Evolutionary conservation across 2,329 filamentous ascomycete genomes (phyloP).

Genomic region (Talaromyces piceae): DNA sequence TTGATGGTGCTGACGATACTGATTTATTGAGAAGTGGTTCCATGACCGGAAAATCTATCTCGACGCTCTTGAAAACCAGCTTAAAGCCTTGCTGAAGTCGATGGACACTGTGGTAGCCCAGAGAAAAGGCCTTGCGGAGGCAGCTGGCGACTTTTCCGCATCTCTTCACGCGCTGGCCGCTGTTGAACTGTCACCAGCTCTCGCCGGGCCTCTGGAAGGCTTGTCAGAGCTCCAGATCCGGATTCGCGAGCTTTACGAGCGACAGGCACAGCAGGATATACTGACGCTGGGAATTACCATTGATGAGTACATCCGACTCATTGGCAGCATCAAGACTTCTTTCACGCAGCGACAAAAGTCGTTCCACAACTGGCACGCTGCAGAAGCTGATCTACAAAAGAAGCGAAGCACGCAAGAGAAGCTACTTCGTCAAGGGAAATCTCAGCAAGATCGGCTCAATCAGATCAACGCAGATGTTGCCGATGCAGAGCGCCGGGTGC

Average conservation of each 20-base stretch:
- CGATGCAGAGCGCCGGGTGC: conserved; percentile 89
- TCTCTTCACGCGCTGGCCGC: conserved; percentile 88
- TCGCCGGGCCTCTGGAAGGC: conserved; percentile 83
- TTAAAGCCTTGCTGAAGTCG: conserved; percentile 83
- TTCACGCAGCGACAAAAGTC: conserved; percentile 91
- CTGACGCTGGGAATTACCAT: conserved; percentile 95
- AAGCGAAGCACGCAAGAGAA: conserved; percentile 86
- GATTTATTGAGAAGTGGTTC: conserved; percentile 64
- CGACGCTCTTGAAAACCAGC: conserved; percentile 84
- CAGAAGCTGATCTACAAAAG: conserved; percentile 85
- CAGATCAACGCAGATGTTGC: conserved; percentile 87
- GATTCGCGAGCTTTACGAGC: conserved; percentile 89
- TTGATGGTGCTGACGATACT: conserved; percentile 12
- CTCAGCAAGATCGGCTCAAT: conserved; percentile 89
- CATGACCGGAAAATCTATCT: conserved; percentile 93
- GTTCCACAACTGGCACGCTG: conserved; percentile 87
- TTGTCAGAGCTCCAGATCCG: conserved; percentile 89
- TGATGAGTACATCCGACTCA: conserved; percentile 94
- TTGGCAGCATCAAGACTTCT: conserved; percentile 88
- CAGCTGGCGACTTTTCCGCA: conserved; percentile 84
- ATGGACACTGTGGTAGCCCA: conserved; percentile 90
- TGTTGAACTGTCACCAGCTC: conserved; percentile 80
- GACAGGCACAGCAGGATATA: conserved; percentile 94
- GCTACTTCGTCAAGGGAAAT: conserved; percentile 86
- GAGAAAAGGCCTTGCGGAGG: conserved; percentile 86